Percentiles rank a stretch among this genome's conserved stretches.
Evolutionary conservation across 768 basidiomycete species (phyloP).

Genomic region (Hydnomerulius pinastri): DNA sequence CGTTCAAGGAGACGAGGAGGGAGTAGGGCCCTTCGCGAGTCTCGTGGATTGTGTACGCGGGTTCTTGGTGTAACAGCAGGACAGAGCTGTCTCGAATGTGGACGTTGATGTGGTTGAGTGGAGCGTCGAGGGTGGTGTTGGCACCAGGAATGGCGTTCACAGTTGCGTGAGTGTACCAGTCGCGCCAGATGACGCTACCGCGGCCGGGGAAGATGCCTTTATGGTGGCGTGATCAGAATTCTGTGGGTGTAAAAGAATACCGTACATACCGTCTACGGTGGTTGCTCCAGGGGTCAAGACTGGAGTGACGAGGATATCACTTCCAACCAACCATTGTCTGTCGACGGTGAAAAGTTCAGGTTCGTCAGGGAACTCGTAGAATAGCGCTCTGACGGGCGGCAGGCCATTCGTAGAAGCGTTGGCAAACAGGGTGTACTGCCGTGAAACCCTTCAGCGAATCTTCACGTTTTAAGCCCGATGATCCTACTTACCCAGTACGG

Average conservation of each 20-base stretch:
- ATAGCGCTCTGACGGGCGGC: conserved; percentile 73
- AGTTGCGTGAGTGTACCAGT: conserved; percentile 70
- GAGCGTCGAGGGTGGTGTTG: conserved; percentile 58
- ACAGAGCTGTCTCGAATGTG: conserved; percentile 72
- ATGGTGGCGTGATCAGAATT: not conserved
- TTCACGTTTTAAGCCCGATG: not conserved
- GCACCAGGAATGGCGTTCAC: conserved; percentile 44
- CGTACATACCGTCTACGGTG: conserved; percentile 58
- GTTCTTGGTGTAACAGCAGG: conserved; percentile 60
- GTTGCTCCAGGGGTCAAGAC: conserved; percentile 69
- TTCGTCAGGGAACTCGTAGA: conserved; percentile 77
- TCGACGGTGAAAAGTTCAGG: conserved; percentile 63
- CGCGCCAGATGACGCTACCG: conserved; percentile 61
- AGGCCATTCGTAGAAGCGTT: conserved; percentile 65
- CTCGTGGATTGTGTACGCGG: conserved; percentile 69
- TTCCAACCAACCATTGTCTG: conserved; percentile 71
- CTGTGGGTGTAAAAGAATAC: not conserved
- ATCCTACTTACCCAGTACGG: conserved; percentile 70
- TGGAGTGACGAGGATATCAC: conserved; percentile 73
- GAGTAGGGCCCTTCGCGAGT: conserved; percentile 63
- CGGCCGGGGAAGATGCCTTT: conserved; percentile 67
- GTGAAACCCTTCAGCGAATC: conserved; percentile 1
- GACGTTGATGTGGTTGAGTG: conserved; percentile 74
- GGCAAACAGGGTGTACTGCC: conserved; percentile 72
- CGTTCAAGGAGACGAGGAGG: conserved; percentile 58